These are phyloP conservation scores for Geotrichum ghanense DNA, from an alignment of 805 yeast species.

Conservation along the genomic window DNA sequence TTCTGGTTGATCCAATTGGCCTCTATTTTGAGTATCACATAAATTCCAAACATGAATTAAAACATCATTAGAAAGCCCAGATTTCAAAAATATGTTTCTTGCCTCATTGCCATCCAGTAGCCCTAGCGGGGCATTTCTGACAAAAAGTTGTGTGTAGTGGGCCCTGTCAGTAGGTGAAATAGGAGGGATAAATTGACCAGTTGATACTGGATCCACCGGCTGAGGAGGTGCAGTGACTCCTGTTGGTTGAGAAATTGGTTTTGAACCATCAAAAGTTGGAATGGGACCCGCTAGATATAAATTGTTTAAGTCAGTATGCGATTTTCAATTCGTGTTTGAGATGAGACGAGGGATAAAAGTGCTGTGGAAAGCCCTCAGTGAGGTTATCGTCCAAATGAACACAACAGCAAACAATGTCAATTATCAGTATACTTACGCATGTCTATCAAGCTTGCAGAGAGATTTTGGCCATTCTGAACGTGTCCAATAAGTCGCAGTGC, in stretches of 20 bases:
- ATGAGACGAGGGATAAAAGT: not conserved
- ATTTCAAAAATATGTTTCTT: slow-evolving; percentile 76
- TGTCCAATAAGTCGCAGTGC: slow-evolving; percentile 87
- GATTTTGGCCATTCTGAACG: slow-evolving; percentile 61
- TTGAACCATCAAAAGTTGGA: slow-evolving; percentile 40
- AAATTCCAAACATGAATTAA: slow-evolving; percentile 84
- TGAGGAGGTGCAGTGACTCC: slow-evolving; percentile 24
- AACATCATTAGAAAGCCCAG: slow-evolving; percentile 64
- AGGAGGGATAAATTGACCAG: slow-evolving; percentile 19
- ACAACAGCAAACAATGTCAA: too few relatives aligned
- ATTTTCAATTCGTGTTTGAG: too few relatives aligned
- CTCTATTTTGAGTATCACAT: slow-evolving; percentile 67
- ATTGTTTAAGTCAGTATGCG: too few relatives aligned
- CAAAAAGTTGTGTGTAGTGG: slow-evolving; percentile 40
- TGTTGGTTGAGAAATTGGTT: not conserved
- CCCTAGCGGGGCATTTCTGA: slow-evolving; percentile 49
- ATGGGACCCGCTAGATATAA: slow-evolving; percentile 45
- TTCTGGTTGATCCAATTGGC: slow-evolving; percentile 60
- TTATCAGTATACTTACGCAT: not conserved
- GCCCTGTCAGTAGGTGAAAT: slow-evolving; percentile 26
- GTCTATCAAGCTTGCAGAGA: slow-evolving; percentile 42
- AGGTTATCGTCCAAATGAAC: not conserved
- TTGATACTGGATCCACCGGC: slow-evolving; percentile 20
- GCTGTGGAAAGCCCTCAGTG: not conserved
- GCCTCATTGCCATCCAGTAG: slow-evolving; percentile 71